These are phyloP conservation scores for Saccharomycopsis guyanensis DNA, from an alignment of 805 yeast species.

Conservation along the genomic window DNA sequence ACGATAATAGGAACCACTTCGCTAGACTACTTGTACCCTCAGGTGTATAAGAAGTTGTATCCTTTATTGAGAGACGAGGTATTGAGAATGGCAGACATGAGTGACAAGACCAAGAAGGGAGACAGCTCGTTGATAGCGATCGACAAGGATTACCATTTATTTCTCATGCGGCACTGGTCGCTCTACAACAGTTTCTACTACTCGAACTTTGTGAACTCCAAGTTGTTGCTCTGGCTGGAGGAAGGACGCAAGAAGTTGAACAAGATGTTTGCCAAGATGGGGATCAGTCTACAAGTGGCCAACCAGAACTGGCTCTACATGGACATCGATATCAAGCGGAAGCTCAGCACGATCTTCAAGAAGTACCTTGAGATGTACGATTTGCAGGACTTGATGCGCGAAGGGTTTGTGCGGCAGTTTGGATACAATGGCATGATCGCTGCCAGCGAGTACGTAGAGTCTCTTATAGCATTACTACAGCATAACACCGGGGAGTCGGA, in stretches of 20 bases:
- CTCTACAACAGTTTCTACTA: slow-evolving; percentile 84
- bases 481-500: slow-evolving; percentile 22
- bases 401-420: slow-evolving; percentile 78
- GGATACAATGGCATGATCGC: slow-evolving; percentile 84
- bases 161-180: slow-evolving; percentile 87
- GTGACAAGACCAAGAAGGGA: slow-evolving; percentile 17
- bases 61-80: slow-evolving; percentile 83
- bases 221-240: slow-evolving; percentile 81
- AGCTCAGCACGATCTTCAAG: slow-evolving; percentile 58
- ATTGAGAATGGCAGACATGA: slow-evolving; percentile 48
- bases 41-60: slow-evolving; percentile 60
- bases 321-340: slow-evolving; percentile 71
- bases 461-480: slow-evolving; percentile 78
- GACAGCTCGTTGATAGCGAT: slow-evolving; percentile 41
- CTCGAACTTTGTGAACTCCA: slow-evolving; percentile 86
- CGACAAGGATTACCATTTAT: slow-evolving; percentile 80
- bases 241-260: slow-evolving; percentile 82
- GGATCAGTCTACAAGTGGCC: slow-evolving; percentile 81
- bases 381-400: slow-evolving; percentile 71
- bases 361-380: slow-evolving; percentile 71
- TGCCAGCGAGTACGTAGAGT: slow-evolving; percentile 90
- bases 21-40: slow-evolving; percentile 63
- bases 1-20: slow-evolving; percentile 85
- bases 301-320: slow-evolving; percentile 89
- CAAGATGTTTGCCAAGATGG: slow-evolving; percentile 94